Evolutionary conservation across 106 monocot genomes (phyloP), one percentile per base, ranked within the genome.

Genomic region (Dioscorea zingiberensis): DNA sequence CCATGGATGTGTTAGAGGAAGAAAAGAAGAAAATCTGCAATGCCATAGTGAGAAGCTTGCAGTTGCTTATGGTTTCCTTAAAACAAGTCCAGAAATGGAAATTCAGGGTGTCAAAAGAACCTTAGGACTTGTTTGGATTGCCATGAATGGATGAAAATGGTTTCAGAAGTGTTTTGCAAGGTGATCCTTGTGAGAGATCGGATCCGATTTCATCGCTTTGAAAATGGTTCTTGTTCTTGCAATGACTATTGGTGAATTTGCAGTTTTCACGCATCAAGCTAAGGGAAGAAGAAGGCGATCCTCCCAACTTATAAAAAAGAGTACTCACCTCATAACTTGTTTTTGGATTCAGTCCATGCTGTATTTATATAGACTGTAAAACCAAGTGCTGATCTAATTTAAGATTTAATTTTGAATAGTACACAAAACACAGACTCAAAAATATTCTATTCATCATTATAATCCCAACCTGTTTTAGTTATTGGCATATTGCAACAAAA

Each of bases 31-130:
- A 44, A 91, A 69, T 54, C 64, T 91, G 64, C 66, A 30, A 14
- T 70, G 66, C 45, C 91, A 91, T 24, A 91, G 91, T 48, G 91
- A 87, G 76, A 87, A 81, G 71, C 57, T 91, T 0, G 91, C 91
- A 0, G 74, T 86, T n/a, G 75, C 91, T 21, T 87, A 74, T 57
- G 29, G 65, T 25, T 60, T 87, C 26, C 60, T 81, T 11, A 91
- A 72, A 64, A 89, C 84, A 4, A 62, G 4, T 4, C 81, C 84
- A 15, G 70, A 44, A 8, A 66, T 48, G 23, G 86, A 86, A 44
- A 84, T 91, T 9, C 66, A n/a, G 73, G 65, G 76, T 91, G 17
- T 70, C 78, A 21, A 91, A n/a, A 91, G 76, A 91, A 91, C 54
- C 66, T 87, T 4, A 49, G 63, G 53, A 72, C 84, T 6, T 91